Conservation (phyloP, 768 basidiomycete genomes). For the Lanmaoa pseudosensibilis region DNA sequence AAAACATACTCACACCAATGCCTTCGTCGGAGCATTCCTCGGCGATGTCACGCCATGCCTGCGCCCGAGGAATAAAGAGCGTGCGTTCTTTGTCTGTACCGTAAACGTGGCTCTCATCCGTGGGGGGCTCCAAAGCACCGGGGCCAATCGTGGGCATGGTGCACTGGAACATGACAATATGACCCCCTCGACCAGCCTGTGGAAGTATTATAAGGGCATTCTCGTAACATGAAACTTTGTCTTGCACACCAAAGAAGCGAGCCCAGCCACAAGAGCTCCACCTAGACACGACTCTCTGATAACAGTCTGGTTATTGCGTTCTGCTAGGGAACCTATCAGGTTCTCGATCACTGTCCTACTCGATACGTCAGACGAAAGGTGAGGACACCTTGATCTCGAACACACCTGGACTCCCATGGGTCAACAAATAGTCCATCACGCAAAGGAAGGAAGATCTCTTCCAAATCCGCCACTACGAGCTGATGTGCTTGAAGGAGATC, state of each 20-base stretch:
- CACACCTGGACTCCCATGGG: slow-evolving; percentile 68
- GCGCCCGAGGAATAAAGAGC: slow-evolving; percentile 76
- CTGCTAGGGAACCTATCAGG: slow-evolving; percentile 64
- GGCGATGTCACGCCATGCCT: slow-evolving; percentile 77
- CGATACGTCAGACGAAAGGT: slow-evolving; percentile 5
- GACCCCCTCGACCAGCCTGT: slow-evolving; percentile 72
- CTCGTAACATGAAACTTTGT: slow-evolving; percentile 14
- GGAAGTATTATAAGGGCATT: slow-evolving; percentile 8
- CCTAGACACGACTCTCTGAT: slow-evolving; percentile 68
- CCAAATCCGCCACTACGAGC: slow-evolving; percentile 83
- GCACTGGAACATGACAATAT: slow-evolving; percentile 70
- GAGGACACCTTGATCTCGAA: slow-evolving; percentile 5
- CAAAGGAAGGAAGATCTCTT: slow-evolving; percentile 89
- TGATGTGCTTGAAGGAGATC: slow-evolving; percentile 55
- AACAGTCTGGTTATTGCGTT: slow-evolving; percentile 52
- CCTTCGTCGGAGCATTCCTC: slow-evolving; percentile 90
- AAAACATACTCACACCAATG: slow-evolving; percentile 85
- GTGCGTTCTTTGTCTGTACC: slow-evolving; percentile 85
- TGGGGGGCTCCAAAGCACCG: slow-evolving; percentile 60
- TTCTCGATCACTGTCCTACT: slow-evolving; percentile 61
- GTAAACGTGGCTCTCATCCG: slow-evolving; percentile 64
- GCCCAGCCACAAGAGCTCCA: slow-evolving; percentile 67
- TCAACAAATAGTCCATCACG: slow-evolving; percentile 73
- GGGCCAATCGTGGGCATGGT: slow-evolving; percentile 69
- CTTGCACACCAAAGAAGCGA: slow-evolving; percentile 66